A percentile compares a stretch with the other conserved stretches of the same genome.
These are phyloP conservation scores for Thalassiosira exigua DNA, from an alignment of 352 stramenopile genomes.

Conservation along the genomic window DNA sequence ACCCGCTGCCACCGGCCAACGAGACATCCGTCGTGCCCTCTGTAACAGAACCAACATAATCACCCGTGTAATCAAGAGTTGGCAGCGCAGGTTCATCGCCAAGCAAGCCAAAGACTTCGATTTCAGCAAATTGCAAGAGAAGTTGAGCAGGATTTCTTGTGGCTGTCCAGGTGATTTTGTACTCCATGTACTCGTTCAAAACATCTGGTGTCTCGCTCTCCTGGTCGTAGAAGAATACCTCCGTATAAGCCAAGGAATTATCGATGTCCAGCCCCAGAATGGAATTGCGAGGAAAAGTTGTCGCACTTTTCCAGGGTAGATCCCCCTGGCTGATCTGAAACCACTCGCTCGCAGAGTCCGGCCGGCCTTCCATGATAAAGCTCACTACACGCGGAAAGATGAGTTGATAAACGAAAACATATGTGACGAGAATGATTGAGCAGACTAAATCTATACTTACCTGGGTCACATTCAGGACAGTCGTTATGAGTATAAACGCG, in stretches of 20 bases:
- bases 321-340: conserved; percentile 41
- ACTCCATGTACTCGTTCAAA: conserved; percentile 40
- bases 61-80: conserved; percentile 9
- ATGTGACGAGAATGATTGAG: not conserved
- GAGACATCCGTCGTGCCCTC: conserved; percentile 1
- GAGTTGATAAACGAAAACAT: not conserved
- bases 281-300: conserved; percentile 23
- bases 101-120: conserved; percentile 47
- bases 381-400: not conserved
- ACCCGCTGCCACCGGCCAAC: conserved; percentile 4
- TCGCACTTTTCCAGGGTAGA: conserved; percentile 35
- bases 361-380: not conserved
- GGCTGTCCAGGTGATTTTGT: conserved; percentile 51
- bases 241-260: conserved; percentile 13
- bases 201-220: too few species aligned
- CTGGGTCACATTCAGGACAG: conserved; percentile 31
- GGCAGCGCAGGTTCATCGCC: conserved; percentile 10
- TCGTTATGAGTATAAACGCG: conserved; percentile 46
- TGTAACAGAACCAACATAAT: conserved; percentile 12
- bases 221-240: conserved; percentile 15
- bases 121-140: conserved; percentile 33
- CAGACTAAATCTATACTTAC: too few species aligned
- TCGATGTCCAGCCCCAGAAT: conserved; percentile 37
- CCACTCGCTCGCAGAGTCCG: conserved; percentile 17
- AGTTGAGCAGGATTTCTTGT: conserved; percentile 12